Evolutionary conservation across 768 basidiomycete genomes (phyloP).

Genomic region (Pisolithus microcarpus): DNA sequence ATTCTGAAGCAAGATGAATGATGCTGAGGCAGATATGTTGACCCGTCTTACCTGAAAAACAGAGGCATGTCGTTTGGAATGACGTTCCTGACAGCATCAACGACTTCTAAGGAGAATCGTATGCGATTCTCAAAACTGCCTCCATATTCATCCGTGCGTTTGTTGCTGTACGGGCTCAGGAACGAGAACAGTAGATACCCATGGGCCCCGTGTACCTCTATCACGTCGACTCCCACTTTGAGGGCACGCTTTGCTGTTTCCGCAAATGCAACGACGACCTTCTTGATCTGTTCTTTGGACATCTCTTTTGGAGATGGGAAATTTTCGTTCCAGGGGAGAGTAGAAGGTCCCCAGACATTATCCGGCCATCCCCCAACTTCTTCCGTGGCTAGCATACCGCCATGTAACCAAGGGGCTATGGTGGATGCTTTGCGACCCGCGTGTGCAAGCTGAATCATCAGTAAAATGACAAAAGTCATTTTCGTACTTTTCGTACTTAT

Average conservation of each 20-base stretch:
- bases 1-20: conserved; percentile 33
- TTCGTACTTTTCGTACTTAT: too few relatives aligned
- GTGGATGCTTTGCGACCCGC: conserved; percentile 67
- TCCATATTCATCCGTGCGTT: conserved; percentile 63
- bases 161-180: conserved; percentile 69
- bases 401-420: conserved; percentile 58
- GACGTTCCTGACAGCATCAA: conserved; percentile 41
- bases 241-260: conserved; percentile 49
- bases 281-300: conserved; percentile 45
- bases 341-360: conserved; percentile 54
- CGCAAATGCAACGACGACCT: conserved; percentile 55
- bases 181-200: conserved; percentile 58
- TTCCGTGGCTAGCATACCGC: conserved; percentile 30
- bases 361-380: conserved; percentile 69
- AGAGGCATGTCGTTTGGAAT: conserved; percentile 59
- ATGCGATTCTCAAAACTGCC: conserved; percentile 69
- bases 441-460: conserved; percentile 63
- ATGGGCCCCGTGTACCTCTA: conserved; percentile 69
- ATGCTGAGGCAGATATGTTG: conserved; percentile 47
- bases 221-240: conserved; percentile 62
- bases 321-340: conserved; percentile 43
- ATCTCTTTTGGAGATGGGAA: conserved; percentile 56
- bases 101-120: conserved; percentile 56
- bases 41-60: conserved; percentile 28
- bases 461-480: too few relatives aligned